phyloP scores from a whole-genome alignment of 2,329 filamentous ascomycete genomes.

The Fusarium begoniae region DNA sequence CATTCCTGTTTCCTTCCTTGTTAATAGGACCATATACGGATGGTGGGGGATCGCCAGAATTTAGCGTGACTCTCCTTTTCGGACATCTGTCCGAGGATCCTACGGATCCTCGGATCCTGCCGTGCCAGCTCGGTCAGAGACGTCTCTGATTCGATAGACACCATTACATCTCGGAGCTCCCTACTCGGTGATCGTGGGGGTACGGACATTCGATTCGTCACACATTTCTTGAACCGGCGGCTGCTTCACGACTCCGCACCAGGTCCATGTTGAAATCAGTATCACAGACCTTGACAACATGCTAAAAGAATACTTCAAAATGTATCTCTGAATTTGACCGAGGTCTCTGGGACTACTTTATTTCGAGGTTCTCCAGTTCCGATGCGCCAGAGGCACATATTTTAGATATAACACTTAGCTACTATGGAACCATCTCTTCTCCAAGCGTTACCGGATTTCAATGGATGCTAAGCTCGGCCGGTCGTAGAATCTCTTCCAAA shows the following conservation, averaged over 20 bases:
- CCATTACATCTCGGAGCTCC: too few relatives aligned
- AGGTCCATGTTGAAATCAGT: too few relatives aligned
- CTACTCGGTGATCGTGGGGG: background rate
- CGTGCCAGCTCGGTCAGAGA: background rate
- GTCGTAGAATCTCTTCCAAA: too few relatives aligned
- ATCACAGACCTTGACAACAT: too few relatives aligned
- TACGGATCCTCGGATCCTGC: background rate
- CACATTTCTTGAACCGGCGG: too few relatives aligned
- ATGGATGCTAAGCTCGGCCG: too few relatives aligned
- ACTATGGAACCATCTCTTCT: background rate
- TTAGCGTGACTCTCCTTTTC: background rate
- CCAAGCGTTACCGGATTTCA: too few relatives aligned
- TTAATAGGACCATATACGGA: background rate
- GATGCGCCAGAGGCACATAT: too few relatives aligned
- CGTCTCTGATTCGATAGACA: background rate
- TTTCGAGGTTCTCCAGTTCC: too few relatives aligned
- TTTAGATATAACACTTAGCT: background rate
- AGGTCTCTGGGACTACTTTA: fast-evolving
- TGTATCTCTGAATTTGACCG: too few relatives aligned
- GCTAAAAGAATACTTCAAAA: too few relatives aligned
- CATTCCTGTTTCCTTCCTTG: background rate
- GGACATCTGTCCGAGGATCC: background rate
- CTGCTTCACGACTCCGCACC: too few relatives aligned
- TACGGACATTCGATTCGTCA: background rate
- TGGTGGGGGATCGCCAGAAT: background rate